Conservation (phyloP, 192 early-diverging fungal species). For the Lunasporangiospora selenospora region DNA sequence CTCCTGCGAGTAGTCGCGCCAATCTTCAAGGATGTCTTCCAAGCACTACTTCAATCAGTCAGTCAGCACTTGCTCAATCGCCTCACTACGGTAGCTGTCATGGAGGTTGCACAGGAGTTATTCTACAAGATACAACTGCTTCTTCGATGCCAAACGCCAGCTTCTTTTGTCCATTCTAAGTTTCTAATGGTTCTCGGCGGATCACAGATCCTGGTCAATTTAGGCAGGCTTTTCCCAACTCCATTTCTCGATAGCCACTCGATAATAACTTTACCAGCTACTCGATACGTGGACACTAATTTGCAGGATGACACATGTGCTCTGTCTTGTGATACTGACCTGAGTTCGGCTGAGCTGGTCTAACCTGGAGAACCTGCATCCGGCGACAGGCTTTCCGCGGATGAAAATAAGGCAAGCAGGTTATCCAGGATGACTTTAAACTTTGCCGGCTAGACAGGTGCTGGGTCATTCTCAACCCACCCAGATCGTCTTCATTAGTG, state of each 20-base stretch:
- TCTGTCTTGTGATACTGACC: constrained; percentile 10
- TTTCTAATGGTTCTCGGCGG: constrained; percentile 11
- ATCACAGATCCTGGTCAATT: not conserved
- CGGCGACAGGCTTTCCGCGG: constrained; percentile 4
- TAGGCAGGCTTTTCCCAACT: not conserved
- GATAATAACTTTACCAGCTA: not conserved
- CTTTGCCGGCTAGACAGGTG: constrained; percentile 6
- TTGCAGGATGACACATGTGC: not conserved
- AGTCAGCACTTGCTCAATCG: not conserved
- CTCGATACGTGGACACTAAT: not conserved
- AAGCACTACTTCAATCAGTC: not conserved
- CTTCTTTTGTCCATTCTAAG: not conserved
- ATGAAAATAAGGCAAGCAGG: constrained; percentile 4
- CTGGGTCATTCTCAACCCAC: constrained; percentile 7
- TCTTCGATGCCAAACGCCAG: not conserved
- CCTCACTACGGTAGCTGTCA: not conserved
- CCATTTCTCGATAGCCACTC: not conserved
- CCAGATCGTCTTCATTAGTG: constrained; percentile 1
- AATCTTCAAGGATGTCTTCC: constrained; percentile 10
- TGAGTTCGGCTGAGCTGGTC: not conserved
- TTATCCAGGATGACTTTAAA: constrained; percentile 1
- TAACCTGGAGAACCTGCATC: constrained; percentile 6
- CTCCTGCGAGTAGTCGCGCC: constrained; percentile 11
- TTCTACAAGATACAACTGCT: not conserved
- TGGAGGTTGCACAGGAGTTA: not conserved